Percentiles rank a stretch among this genome's conserved stretches.
Evolutionary conservation across 164 flowering plant species (phyloP).

Genomic region (Tetrastigma voinierianum): DNA sequence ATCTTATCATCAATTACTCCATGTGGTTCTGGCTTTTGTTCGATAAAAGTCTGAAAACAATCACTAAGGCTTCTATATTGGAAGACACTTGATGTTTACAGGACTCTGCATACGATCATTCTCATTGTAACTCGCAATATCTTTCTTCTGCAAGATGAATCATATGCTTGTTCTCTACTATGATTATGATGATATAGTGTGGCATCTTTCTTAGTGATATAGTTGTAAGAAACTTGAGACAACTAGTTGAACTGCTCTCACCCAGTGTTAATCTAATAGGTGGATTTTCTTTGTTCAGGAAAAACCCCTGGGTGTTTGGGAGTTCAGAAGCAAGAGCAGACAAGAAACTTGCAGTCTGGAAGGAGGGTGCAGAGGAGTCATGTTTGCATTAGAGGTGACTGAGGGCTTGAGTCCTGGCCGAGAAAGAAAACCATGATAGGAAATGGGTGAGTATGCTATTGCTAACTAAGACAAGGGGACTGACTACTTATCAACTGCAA

Average conservation of each 20-base stretch:
- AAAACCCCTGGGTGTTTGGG: conserved; percentile 56
- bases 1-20: too few species aligned
- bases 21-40: too few species aligned
- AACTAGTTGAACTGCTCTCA: background rate
- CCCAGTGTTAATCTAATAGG: background rate
- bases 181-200: background rate
- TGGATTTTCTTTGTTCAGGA: conserved; percentile 29
- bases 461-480: background rate
- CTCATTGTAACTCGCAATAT: too few species aligned
- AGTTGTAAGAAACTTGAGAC: background rate
- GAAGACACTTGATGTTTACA: too few species aligned
- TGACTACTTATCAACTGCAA: background rate
- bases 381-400: conserved; percentile 72
- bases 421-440: conserved; percentile 45
- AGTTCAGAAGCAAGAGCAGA: conserved; percentile 69
- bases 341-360: conserved; percentile 39
- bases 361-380: conserved; percentile 67
- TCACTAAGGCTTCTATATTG: too few species aligned
- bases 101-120: too few species aligned
- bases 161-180: background rate
- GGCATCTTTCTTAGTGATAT: too few species aligned
- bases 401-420: conserved; percentile 77
- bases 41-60: too few species aligned
- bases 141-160: too few species aligned
- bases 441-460: conserved; percentile 54